Evolutionary conservation across 345 rosid species (phyloP).

Genomic region (Pistacia vera): DNA sequence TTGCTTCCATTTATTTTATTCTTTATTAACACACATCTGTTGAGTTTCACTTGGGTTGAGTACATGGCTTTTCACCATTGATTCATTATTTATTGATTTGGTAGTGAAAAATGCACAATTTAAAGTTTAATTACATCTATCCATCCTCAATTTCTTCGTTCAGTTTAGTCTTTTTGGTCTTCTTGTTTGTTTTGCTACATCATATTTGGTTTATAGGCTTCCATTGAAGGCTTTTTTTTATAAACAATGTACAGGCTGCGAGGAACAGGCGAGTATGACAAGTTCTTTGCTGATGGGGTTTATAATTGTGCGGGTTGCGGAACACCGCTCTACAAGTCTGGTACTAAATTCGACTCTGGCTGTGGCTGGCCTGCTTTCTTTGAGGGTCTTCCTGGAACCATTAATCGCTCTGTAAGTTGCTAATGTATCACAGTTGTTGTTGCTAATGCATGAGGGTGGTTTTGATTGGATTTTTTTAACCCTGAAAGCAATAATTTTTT

Average conservation of each 20-base stretch:
- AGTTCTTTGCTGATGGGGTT: constrained; percentile 53
- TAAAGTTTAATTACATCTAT: too few species aligned
- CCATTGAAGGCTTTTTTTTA: too few species aligned
- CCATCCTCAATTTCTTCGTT: background rate
- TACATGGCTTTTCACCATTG: too few species aligned
- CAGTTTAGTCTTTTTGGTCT: background rate
- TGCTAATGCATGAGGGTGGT: background rate
- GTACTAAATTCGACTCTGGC: constrained; percentile 66
- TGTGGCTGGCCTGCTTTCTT: constrained; percentile 90
- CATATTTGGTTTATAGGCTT: too few species aligned
- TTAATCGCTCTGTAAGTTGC: constrained; percentile 49
- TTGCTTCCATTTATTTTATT: too few species aligned
- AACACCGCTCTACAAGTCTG: constrained; percentile 60
- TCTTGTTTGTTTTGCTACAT: background rate
- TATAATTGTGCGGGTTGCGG: constrained; percentile 72
- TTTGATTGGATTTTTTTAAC: background rate
- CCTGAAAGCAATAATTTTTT: constrained; percentile 17
- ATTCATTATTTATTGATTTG: too few species aligned
- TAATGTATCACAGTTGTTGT: background rate
- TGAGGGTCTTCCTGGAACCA: constrained; percentile 73
- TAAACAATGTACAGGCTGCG: constrained; percentile 24
- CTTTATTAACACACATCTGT: too few species aligned
- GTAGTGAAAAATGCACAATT: too few species aligned
- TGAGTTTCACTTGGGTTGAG: too few species aligned
- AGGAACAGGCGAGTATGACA: constrained; percentile 63